Evolutionary conservation across 129 eudicot genomes (phyloP), one percentile per base, ranked within the genome.

Genomic region (Escallonia herrerae): DNA sequence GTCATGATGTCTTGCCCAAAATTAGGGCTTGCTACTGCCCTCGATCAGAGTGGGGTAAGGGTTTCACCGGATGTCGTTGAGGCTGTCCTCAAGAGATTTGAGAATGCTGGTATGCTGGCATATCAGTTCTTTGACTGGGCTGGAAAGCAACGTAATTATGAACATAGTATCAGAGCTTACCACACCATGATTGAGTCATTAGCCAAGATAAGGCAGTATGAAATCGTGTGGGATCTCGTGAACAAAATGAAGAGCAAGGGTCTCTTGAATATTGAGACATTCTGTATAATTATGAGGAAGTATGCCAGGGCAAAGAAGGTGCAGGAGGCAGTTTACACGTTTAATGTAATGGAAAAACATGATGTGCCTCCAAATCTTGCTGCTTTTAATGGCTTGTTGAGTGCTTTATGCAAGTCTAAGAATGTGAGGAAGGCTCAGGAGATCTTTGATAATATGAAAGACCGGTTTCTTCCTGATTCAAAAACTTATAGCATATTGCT

Each of bases 221-320:
- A 93, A 70, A 83, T 93, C 39, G 82, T 93, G 96, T 93, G 96
- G 99, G 95, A 86, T 72, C 96, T 93, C 11, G 93, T 93, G 54
- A 93, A 82, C 63, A 63, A 54, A 48, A 89, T 93, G 99, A 82
- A 83, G 64, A 81, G 75, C 79, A 89, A 93, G 60, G 61, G 71
- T 50, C 69, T 89, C 80, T 80, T 93, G 45, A 93, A 83, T 58
- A 86, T 89, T 13, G 96, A 93, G 72, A 89, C 99, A 5, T 93
- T 93, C 72, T 93, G 99, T 72, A 89, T 93, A 58, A 82, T 93
- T 15, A 93, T 93, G 99, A 83, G 96, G 64, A 89, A 81, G 76
- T 93, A 93, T 62, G 90, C 96, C 7, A 71, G 99, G 62, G 90
- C 90, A 53, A 86, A 82, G 63, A 93, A 93, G 78, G 80, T 93